Percentiles rank a stretch among this genome's conserved stretches.
These are phyloP conservation scores for Gossypium longicalyx DNA, from an alignment of 345 rosid genomes.

Conservation along the genomic window DNA sequence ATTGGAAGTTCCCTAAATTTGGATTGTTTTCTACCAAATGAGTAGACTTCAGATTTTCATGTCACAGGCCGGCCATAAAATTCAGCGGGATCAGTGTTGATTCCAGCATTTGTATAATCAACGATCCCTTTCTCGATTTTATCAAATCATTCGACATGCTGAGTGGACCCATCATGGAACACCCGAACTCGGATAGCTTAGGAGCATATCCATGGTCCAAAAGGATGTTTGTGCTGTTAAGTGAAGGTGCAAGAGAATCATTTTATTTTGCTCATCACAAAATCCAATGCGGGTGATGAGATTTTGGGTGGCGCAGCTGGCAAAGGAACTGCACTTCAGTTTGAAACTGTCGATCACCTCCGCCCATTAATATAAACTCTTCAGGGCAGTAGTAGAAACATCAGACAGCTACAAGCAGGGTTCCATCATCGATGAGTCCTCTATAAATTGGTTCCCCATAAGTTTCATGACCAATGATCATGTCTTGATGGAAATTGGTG, in stretches of 20 bases:
- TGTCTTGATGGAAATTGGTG: no score
- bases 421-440: no score
- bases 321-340: neutral
- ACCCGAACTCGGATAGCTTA: neutral
- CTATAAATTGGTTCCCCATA: no score
- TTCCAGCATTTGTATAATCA: neutral
- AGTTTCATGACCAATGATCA: no score
- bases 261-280: neutral
- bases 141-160: neutral
- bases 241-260: neutral
- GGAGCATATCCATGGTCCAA: neutral
- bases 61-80: neutral
- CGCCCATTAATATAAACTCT: no score
- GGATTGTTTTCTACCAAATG: neutral
- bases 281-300: neutral
- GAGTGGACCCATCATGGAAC: neutral
- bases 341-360: no score
- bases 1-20: neutral
- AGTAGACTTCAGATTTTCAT: neutral
- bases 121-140: neutral
- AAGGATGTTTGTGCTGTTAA: neutral
- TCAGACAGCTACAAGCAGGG: no score
- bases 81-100: neutral
- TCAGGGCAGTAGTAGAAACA: no score
- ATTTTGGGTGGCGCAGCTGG: neutral